Base-by-base conservation (phyloP, 148 eudicot species). In the Fagopyrum esculentum region DNA sequence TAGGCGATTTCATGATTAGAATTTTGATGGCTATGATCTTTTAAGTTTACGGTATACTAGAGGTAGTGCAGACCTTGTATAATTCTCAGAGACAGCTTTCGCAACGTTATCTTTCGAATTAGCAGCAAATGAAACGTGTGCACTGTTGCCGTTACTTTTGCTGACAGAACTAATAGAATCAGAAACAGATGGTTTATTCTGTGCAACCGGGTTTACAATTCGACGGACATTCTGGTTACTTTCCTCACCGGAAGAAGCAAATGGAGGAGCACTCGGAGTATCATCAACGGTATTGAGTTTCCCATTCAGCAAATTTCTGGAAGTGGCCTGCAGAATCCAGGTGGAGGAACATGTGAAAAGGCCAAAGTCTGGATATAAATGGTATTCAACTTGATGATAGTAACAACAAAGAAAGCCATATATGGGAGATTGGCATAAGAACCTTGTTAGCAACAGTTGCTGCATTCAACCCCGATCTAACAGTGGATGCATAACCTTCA, bases 221-320 rank as follows among this genome's bases (percentile, higher is more conserved):
- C 55, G 69, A 29, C 80, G 80, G 1, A 45, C 57, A 55, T 78
- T 71, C 74, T 78, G 84, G 72, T 75, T 76, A 68, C 78, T 78
- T 49, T 86, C 90, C 72, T 68, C 81, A 71, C 75, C 76, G 69
- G 88, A 52, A 76, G 77, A 82, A 63, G 77, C 74, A 81, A 90
- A 84, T 35, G 91, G 97, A 73, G 95, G 97, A 72, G 97, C 97
- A 89, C 96, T 92, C 0, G 95, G 93, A 80, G 83, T 80, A 71
- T 86, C 96, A 57, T 85, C 86, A 75, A 81, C 83, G 30, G 72
- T 82, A 78, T 17, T 64, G 48, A 51, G 66, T 66, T 70, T 79
- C 69, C 69, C 80, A 59, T 79, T 82, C 73, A 79, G 80, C 76
- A 74, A 54, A 6, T 71, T 81, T 71, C 44, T 55, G 30, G 61